Base-by-base conservation (phyloP, 2,329 filamentous ascomycete species). In the Pseudogymnoascus verrucosus region DNA sequence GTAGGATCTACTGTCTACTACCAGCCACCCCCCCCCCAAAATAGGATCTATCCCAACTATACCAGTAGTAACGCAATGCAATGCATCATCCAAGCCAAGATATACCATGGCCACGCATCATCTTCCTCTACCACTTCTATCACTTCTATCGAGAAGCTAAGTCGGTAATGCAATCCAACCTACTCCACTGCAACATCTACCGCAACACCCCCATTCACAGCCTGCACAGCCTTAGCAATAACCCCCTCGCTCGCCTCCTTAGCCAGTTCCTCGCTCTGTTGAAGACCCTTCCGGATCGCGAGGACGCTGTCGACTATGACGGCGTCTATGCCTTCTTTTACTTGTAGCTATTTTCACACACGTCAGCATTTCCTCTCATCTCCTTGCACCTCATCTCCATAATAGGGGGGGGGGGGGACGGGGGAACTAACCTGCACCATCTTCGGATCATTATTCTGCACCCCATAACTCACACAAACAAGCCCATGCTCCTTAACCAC, bases 221-320 rank as follows among this genome's bases (percentile, higher is more conserved):
- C 51, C 51, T 34, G n/a, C 4, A 34, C 26, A 5, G 51, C 51
- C 5, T 16, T 34, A 1, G 26, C 51, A 8, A 34, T 34, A 1
- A 11, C n/a, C 28, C 19, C 51, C 51, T 57, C 51, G 51, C 28
- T 57, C n/a, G 51, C 51, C 26, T 57, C 28, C n/a, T 57, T 57
- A 10, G 51, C 51, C 3, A 34, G n/a, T 2, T 57, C 59, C 34
- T 39, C 39, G 59, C 59, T 61, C 34, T 42, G 59, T 5, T 61
- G 59, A 21, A 99, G 82, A 0, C 91, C 93, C 76, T 96, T 92
- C 57, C 93, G 87, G 69, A 99, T 97, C 42, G 91, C 91, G 31
- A 98, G 83, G 2, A 99, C 93, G 66, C 86, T 95, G 74, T 99
- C 95, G 12, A 98, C 95, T 72, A 99, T 99, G 62, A 99, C 93